A percentile compares a stretch with the other conserved stretches of the same genome.
Conservation (phyloP, 176 grass and related monocot genomes). For the Aegilops sharonensis region DNA sequence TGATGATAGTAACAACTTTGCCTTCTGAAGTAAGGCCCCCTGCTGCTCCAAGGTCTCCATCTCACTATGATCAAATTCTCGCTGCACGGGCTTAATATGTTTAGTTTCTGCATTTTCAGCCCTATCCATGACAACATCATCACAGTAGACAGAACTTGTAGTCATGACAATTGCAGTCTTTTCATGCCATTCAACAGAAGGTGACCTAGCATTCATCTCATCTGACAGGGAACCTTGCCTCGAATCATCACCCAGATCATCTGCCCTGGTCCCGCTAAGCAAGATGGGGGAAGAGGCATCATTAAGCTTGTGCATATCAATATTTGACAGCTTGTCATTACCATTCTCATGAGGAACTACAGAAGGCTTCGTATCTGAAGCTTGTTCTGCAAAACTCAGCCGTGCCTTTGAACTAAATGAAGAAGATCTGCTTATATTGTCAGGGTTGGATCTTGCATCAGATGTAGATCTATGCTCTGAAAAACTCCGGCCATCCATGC, state of each 20-base stretch:
- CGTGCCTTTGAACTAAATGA: conserved; percentile 75
- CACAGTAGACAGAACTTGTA: conserved; percentile 64
- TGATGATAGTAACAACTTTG: conserved; percentile 43
- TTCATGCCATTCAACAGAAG: conserved; percentile 79
- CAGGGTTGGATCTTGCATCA: conserved; percentile 63
- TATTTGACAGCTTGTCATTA: conserved; percentile 37
- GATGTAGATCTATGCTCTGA: conserved; percentile 71
- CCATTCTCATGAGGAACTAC: conserved; percentile 41
- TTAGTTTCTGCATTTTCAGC: conserved; percentile 41
- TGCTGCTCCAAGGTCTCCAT: conserved; percentile 40
- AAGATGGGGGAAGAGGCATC: conserved; percentile 19
- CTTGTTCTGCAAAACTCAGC: conserved; percentile 59
- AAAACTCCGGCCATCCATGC: conserved; percentile 55
- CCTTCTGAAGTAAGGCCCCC: conserved; percentile 49
- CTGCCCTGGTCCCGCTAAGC: conserved; percentile 25
- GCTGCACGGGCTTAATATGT: conserved; percentile 28
- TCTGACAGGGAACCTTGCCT: conserved; percentile 41
- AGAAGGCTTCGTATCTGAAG: conserved; percentile 51
- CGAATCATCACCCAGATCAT: conserved; percentile 26
- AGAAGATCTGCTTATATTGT: conserved; percentile 83
- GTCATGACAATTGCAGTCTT: conserved; percentile 66
- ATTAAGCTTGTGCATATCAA: conserved; percentile 27
- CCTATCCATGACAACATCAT: conserved; percentile 66
- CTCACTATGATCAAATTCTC: conserved; percentile 25
- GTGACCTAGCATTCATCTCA: conserved; percentile 36